phyloP scores from a whole-genome alignment of 441 rosid genomes.

The Bocquillonia castaneifolia region DNA sequence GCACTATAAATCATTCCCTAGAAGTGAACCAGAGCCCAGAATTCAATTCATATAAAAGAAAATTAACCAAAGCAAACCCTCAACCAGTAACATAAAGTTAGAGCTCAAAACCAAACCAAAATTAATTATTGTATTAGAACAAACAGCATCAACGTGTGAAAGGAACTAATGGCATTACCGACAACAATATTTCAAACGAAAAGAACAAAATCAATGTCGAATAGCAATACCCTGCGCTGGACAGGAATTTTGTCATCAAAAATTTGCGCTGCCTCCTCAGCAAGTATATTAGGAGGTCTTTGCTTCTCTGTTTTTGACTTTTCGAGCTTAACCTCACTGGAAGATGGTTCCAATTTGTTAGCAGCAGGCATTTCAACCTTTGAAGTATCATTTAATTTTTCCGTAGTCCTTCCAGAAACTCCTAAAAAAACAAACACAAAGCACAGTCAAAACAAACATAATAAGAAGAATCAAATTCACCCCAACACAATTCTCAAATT shows the following conservation, averaged over 20 bases:
- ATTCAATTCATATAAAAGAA: background rate
- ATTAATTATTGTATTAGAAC: background rate
- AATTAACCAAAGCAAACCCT: background rate
- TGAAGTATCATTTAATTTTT: slow-evolving; percentile 38
- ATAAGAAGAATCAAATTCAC: too few species aligned
- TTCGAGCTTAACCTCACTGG: slow-evolving; percentile 47
- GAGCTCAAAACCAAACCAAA: background rate
- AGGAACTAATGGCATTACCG: background rate
- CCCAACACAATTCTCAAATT: too few species aligned
- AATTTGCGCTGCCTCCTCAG: slow-evolving; percentile 75
- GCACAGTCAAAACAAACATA: too few species aligned
- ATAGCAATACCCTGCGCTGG: slow-evolving; percentile 62
- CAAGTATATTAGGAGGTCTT: slow-evolving; percentile 49
- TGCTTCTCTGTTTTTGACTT: slow-evolving; percentile 69
- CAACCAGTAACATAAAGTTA: background rate
- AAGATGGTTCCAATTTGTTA: slow-evolving; percentile 39
- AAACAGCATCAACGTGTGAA: background rate
- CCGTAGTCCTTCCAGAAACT: slow-evolving; percentile 28
- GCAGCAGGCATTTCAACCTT: slow-evolving; percentile 33
- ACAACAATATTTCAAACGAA: background rate
- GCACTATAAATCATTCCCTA: background rate
- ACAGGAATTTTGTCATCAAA: slow-evolving; percentile 63
- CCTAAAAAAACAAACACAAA: slow-evolving; percentile 33
- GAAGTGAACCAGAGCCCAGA: background rate
- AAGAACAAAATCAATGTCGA: slow-evolving; percentile 9